Percentiles rank a stretch among this genome's conserved stretches.
Conservation (phyloP, 1,284 basidiomycete genomes). For the Rhodofomes roseus region DNA sequence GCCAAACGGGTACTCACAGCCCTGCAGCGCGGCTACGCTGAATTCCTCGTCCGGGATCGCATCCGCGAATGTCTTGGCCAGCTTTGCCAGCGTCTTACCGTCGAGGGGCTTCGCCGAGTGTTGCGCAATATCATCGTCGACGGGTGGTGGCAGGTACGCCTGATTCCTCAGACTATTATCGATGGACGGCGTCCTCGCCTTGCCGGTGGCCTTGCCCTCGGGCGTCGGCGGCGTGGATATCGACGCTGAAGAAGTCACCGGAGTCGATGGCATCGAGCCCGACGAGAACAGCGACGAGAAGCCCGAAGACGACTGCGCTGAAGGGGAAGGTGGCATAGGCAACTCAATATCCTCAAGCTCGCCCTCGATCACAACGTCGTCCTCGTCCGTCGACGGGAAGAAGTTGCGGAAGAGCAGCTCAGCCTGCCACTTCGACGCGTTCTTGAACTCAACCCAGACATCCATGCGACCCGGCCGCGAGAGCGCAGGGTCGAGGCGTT, state of each 20-base stretch:
- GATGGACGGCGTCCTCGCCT: constrained; percentile 18
- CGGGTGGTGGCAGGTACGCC: constrained; percentile 58
- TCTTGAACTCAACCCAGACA: constrained; percentile 86
- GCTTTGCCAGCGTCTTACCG: constrained; percentile 50
- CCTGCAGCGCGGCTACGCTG: constrained; percentile 82
- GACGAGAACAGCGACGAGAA: constrained; percentile 24
- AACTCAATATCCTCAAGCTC: constrained; percentile 49
- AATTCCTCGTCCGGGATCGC: constrained; percentile 77
- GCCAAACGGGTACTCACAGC: constrained; percentile 55
- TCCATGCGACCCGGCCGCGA: constrained; percentile 87
- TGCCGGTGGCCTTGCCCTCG: constrained; percentile 14
- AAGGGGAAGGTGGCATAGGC: constrained; percentile 34
- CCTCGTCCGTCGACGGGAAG: constrained; percentile 70
- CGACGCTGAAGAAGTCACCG: constrained; percentile 28
- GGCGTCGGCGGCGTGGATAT: constrained; percentile 17
- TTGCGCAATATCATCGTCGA: constrained; percentile 57
- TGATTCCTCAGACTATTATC: constrained; percentile 48
- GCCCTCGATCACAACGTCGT: constrained; percentile 35
- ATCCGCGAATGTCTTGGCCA: constrained; percentile 74
- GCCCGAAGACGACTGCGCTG: constrained; percentile 25
- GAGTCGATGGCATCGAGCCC: constrained; percentile 20
- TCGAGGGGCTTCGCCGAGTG: constrained; percentile 64
- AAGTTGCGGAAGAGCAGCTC: constrained; percentile 82
- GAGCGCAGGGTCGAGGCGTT: constrained; percentile 78
- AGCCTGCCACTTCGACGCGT: constrained; percentile 78